A percentile compares a stretch with the other conserved stretches of the same genome.
phyloP scores from a whole-genome alignment of 345 rosid species.

The Euphorbia peplus region DNA sequence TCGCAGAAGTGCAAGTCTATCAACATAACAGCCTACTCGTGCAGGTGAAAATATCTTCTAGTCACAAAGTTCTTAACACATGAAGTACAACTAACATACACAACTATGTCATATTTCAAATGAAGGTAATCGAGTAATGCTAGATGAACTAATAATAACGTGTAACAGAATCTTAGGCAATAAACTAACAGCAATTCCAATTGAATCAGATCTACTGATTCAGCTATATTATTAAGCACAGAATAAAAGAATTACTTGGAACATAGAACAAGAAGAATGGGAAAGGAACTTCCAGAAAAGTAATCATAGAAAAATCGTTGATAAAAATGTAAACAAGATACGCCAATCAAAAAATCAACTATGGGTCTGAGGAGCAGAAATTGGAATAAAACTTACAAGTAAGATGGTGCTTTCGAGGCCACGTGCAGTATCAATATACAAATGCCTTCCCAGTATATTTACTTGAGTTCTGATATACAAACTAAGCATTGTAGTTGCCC shows the following conservation, averaged over 20 bases:
- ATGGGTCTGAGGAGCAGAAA: neutral
- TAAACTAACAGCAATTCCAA: neutral
- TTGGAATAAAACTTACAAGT: slow-evolving; percentile 52
- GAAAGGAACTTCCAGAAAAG: neutral
- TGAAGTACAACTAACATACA: slow-evolving; percentile 1
- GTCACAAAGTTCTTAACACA: neutral
- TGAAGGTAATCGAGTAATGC: neutral
- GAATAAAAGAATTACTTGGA: neutral
- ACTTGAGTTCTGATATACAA: slow-evolving; percentile 92
- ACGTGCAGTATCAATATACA: slow-evolving; percentile 84
- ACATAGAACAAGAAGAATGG: neutral
- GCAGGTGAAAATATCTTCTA: neutral
- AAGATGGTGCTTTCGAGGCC: slow-evolving; percentile 59
- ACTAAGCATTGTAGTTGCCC: slow-evolving; percentile 82
- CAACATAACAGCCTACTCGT: neutral
- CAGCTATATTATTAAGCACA: neutral
- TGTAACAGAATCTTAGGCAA: neutral
- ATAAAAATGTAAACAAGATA: neutral
- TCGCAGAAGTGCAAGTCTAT: neutral
- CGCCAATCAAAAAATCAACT: neutral
- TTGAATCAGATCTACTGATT: neutral
- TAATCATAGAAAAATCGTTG: neutral
- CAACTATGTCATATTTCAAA: neutral
- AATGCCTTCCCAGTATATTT: slow-evolving; percentile 90
- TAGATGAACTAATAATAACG: slow-evolving; percentile 3